phyloP scores from a whole-genome alignment of 495 filamentous ascomycete genomes.

The Gamarada debralockiae region DNA sequence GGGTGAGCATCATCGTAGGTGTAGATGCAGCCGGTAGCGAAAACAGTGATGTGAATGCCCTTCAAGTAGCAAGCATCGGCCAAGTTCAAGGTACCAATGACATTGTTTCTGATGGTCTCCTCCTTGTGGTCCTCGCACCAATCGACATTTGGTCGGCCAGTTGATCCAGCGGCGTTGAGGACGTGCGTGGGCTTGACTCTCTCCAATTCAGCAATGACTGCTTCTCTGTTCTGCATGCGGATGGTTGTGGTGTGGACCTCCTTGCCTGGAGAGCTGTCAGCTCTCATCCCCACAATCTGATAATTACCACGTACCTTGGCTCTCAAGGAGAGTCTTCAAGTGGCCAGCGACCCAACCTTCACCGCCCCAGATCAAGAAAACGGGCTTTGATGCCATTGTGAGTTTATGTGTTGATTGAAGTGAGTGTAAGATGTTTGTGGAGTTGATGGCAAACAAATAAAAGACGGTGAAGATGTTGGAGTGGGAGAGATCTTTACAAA shows the following conservation, averaged over 20 bases:
- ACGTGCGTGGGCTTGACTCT: slow-evolving; percentile 58
- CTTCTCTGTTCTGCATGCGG: slow-evolving; percentile 58
- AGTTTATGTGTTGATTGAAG: neutral
- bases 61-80: slow-evolving; percentile 53
- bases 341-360: slow-evolving; percentile 62
- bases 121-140: slow-evolving; percentile 68
- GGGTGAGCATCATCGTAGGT: slow-evolving; percentile 55
- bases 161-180: slow-evolving; percentile 60
- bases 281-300: neutral
- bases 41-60: slow-evolving; percentile 58
- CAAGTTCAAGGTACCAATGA: slow-evolving; percentile 59
- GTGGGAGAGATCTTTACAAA: neutral
- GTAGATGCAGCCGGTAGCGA: slow-evolving; percentile 64
- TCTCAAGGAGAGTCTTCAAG: slow-evolving; percentile 56
- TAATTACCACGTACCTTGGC: slow-evolving; percentile 35
- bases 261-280: slow-evolving; percentile 31
- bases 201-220: slow-evolving; percentile 50
- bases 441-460: neutral
- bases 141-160: slow-evolving; percentile 66
- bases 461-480: slow-evolving; percentile 4
- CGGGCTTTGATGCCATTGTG: slow-evolving; percentile 22
- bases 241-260: slow-evolving; percentile 53
- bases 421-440: neutral
- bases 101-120: slow-evolving; percentile 60
- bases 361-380: slow-evolving; percentile 60